phyloP scores from a whole-genome alignment of 176 grass and related monocot species.

The Pontederia crassipes region DNA sequence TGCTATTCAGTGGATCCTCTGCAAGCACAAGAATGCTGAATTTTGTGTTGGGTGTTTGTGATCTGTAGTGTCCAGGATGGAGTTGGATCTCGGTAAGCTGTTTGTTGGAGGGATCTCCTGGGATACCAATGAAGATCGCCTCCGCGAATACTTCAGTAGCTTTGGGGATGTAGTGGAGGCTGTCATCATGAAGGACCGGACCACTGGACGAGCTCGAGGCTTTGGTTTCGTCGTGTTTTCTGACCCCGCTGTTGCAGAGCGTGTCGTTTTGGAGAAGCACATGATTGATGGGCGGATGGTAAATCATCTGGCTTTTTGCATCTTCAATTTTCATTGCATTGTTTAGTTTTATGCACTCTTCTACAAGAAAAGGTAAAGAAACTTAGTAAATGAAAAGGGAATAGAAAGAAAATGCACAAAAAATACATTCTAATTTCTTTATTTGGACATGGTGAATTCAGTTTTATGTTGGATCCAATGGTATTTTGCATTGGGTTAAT shows the following conservation, averaged over 20 bases:
- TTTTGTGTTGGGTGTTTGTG: not conserved
- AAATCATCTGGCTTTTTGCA: not conserved
- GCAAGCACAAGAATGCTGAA: not conserved
- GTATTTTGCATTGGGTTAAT: not conserved
- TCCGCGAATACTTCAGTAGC: constrained; percentile 65
- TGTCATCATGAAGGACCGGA: constrained; percentile 83
- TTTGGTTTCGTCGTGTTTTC: constrained; percentile 89
- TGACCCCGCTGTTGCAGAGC: constrained; percentile 47
- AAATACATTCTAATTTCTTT: too few relatives aligned
- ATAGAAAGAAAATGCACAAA: too few relatives aligned
- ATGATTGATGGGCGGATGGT: constrained; percentile 97
- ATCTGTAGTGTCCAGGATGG: constrained; percentile 41
- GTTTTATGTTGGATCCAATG: too few relatives aligned
- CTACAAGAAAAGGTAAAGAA: too few relatives aligned
- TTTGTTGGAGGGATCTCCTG: constrained; percentile 96
- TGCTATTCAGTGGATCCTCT: too few relatives aligned
- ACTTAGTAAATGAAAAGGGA: too few relatives aligned
- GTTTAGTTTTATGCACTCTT: not conserved
- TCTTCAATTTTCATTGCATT: not conserved
- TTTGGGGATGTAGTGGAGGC: constrained; percentile 93
- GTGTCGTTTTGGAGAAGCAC: constrained; percentile 80
- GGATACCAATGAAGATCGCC: constrained; percentile 91
- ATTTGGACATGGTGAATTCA: too few relatives aligned
- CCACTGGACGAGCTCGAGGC: constrained; percentile 82
- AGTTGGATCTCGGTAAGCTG: constrained; percentile 84